These are phyloP conservation scores for Penicillium occitanis DNA, from an alignment of 2,329 filamentous ascomycete species.

Conservation along the genomic window DNA sequence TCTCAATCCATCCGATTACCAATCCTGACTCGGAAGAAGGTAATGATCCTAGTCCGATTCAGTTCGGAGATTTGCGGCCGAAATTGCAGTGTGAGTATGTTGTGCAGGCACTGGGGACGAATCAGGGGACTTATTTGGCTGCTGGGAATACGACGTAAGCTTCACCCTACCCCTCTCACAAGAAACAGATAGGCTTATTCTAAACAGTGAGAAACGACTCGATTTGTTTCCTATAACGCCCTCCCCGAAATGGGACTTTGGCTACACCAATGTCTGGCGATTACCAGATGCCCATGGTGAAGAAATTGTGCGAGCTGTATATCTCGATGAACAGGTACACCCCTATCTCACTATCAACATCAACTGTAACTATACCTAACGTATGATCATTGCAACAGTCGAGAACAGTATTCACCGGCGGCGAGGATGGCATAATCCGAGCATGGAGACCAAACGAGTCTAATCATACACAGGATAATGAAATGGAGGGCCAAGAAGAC, in stretches of 20 bases:
- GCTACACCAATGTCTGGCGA: constrained; percentile 42
- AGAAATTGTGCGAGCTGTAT: constrained; percentile 49
- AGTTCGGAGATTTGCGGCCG: constrained; percentile 59
- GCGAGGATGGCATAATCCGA: constrained; percentile 47
- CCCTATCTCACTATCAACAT: neutral
- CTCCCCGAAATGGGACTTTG: constrained; percentile 40
- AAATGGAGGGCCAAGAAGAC: constrained; percentile 22
- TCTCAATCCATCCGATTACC: constrained; percentile 57
- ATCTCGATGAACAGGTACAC: constrained; percentile 46
- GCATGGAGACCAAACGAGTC: constrained; percentile 37
- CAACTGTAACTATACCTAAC: neutral
- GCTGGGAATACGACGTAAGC: constrained; percentile 53
- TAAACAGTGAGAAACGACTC: constrained; percentile 39
- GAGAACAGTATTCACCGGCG: constrained; percentile 45
- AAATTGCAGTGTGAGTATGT: constrained; percentile 60
- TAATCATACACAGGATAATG: neutral
- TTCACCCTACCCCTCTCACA: neutral
- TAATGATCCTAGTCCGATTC: constrained; percentile 41
- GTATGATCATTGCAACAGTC: constrained; percentile 27
- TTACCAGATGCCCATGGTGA: constrained; percentile 50
- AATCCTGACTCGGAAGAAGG: constrained; percentile 51
- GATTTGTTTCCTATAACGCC: constrained; percentile 44
- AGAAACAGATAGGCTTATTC: neutral
- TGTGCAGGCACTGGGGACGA: constrained; percentile 52
- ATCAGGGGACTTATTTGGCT: constrained; percentile 46